Conservation (phyloP, 1,139 yeast species). For the Sporopachydermia cereana region DNA sequence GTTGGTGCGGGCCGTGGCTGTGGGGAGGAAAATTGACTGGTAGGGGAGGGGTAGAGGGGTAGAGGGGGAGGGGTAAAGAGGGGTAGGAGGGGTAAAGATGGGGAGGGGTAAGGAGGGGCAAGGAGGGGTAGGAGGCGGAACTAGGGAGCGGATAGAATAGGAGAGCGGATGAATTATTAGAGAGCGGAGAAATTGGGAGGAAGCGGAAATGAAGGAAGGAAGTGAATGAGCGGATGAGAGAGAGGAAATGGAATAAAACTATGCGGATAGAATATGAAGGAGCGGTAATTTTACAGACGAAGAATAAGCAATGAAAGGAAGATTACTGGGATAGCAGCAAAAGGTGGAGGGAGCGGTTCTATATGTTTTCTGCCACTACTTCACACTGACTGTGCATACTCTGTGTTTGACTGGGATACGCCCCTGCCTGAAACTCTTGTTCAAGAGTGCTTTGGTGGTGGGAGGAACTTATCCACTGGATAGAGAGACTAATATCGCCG, state of each 20-base stretch:
- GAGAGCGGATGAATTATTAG: neutral
- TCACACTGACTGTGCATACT: too few species aligned
- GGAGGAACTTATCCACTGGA: too few species aligned
- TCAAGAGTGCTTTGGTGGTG: too few species aligned
- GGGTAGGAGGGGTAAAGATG: too few species aligned
- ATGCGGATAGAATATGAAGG: slow-evolving; percentile 14
- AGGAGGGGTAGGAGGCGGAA: neutral
- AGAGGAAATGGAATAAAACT: slow-evolving; percentile 23
- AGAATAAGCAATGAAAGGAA: too few species aligned
- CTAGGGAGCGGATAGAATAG: neutral
- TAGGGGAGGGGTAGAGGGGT: neutral
- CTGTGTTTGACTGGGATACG: too few species aligned
- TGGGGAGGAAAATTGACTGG: neutral
- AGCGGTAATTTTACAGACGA: neutral
- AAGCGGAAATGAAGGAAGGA: slow-evolving; percentile 27
- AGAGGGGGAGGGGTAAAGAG: neutral
- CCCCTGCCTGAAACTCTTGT: too few species aligned
- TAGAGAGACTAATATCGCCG: too few species aligned
- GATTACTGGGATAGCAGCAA: too few species aligned
- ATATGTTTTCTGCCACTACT: too few species aligned
- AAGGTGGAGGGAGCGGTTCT: too few species aligned
- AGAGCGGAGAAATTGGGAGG: neutral
- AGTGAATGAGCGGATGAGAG: slow-evolving; percentile 30
- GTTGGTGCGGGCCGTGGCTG: slow-evolving; percentile 39
- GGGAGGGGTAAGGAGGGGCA: too few species aligned